These are phyloP conservation scores for Sistotremastrum suecicum DNA, from an alignment of 768 basidiomycete species.

Conservation along the genomic window DNA sequence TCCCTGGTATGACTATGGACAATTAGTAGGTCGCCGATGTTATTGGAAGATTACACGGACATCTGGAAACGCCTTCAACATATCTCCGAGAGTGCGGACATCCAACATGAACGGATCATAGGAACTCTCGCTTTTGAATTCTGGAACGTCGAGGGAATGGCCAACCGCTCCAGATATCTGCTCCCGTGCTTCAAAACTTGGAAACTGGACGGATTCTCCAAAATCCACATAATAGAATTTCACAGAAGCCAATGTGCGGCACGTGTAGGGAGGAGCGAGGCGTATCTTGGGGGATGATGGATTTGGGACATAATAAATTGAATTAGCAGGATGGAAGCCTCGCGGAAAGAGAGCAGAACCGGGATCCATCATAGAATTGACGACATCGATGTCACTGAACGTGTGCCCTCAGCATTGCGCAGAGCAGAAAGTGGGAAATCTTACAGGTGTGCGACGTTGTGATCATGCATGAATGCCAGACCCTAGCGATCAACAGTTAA, in stretches of 20 bases:
- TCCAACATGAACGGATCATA: conserved; percentile 4
- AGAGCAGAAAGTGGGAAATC: background rate
- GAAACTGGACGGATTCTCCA: background rate
- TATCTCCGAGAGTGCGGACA: background rate
- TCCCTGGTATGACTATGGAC: too few species aligned
- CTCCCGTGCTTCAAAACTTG: background rate
- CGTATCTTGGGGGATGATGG: background rate
- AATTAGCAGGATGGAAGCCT: conserved; percentile 6
- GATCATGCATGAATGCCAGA: conserved; percentile 23
- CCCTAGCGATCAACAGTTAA: conserved; percentile 11
- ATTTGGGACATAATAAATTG: background rate
- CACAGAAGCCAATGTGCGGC: conserved; percentile 12
- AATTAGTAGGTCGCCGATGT: too few species aligned
- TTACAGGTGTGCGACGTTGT: conserved; percentile 24
- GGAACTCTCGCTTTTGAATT: conserved; percentile 13
- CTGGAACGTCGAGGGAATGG: conserved; percentile 5
- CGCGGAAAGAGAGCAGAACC: conserved; percentile 6
- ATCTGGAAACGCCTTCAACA: too few species aligned
- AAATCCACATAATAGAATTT: conserved; percentile 17
- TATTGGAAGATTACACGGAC: too few species aligned
- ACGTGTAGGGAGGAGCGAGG: background rate
- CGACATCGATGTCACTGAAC: conserved; percentile 4
- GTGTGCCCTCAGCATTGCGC: background rate
- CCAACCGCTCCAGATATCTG: too few species aligned
- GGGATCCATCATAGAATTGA: conserved; percentile 11